Percentiles rank a stretch among this genome's conserved stretches.
phyloP scores from a whole-genome alignment of 73 alveolate species.

The Stentor coeruleus region DNA sequence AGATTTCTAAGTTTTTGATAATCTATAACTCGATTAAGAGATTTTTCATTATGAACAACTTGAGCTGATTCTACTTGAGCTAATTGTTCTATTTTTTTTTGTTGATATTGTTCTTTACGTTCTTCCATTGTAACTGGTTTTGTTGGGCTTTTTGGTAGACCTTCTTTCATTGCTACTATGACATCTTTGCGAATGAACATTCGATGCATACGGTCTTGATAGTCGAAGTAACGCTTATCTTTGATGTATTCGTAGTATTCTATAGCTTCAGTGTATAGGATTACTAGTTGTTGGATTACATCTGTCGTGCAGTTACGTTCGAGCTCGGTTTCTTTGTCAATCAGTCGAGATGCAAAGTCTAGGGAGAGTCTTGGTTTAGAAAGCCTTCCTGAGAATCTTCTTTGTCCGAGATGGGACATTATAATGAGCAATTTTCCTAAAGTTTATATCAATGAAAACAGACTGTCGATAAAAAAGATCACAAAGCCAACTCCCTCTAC shows the following conservation, averaged over 20 bases:
- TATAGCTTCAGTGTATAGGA: constrained; percentile 6
- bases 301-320: constrained; percentile 3
- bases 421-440: too few relatives aligned
- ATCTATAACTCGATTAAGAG: neutral
- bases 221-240: neutral
- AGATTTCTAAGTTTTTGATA: neutral
- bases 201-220: constrained; percentile 22
- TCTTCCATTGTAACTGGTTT: neutral
- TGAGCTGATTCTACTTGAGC: neutral
- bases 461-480: too few relatives aligned
- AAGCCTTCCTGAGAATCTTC: neutral
- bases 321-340: constrained; percentile 23
- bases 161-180: neutral
- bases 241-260: constrained; percentile 17
- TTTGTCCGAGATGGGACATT: too few relatives aligned
- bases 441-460: too few relatives aligned
- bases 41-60: neutral
- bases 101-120: neutral
- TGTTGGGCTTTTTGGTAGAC: neutral
- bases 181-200: constrained; percentile 15
- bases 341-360: neutral
- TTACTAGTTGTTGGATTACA: constrained; percentile 1
- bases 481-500: too few relatives aligned
- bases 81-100: neutral
- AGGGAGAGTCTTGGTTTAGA: neutral